Evolutionary conservation across 441 rosid genomes (phyloP).

Genomic region (Erysimum cheiri): DNA sequence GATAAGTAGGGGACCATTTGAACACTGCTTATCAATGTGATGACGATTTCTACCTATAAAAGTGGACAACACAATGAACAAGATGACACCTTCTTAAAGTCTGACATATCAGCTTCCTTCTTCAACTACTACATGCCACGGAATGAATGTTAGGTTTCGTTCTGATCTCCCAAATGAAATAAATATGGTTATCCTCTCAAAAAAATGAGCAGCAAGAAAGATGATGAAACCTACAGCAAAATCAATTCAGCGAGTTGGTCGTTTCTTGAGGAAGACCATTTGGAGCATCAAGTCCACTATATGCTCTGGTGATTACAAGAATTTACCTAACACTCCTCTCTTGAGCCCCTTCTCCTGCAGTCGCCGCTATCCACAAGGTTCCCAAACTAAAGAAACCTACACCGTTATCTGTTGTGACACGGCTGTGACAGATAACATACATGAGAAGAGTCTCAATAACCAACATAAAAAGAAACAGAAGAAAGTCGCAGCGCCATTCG

Average conservation of each 20-base stretch:
- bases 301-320: slow-evolving; percentile 55
- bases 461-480: slow-evolving; percentile 42
- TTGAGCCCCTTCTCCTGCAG: slow-evolving; percentile 60
- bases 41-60: slow-evolving; percentile 39
- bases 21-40: slow-evolving; percentile 39
- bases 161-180: slow-evolving; percentile 43
- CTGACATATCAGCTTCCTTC: slow-evolving; percentile 34
- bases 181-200: slow-evolving; percentile 30
- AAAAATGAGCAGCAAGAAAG: slow-evolving; percentile 21
- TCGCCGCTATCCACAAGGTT: slow-evolving; percentile 38
- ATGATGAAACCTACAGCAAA: slow-evolving; percentile 63
- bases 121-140: slow-evolving; percentile 42
- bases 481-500: slow-evolving; percentile 40
- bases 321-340: slow-evolving; percentile 54
- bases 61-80: slow-evolving; percentile 29
- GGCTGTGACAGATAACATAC: slow-evolving; percentile 24
- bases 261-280: slow-evolving; percentile 57
- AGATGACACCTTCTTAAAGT: slow-evolving; percentile 37
- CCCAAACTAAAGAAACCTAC: slow-evolving; percentile 46
- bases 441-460: slow-evolving; percentile 29
- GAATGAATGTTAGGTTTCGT: slow-evolving; percentile 36
- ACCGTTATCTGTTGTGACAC: slow-evolving; percentile 42
- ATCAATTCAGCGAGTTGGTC: slow-evolving; percentile 63
- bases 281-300: slow-evolving; percentile 57
- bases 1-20: slow-evolving; percentile 46